Conservation (phyloP, 306 rosid genomes). For the Oemleria cerasiformis region DNA sequence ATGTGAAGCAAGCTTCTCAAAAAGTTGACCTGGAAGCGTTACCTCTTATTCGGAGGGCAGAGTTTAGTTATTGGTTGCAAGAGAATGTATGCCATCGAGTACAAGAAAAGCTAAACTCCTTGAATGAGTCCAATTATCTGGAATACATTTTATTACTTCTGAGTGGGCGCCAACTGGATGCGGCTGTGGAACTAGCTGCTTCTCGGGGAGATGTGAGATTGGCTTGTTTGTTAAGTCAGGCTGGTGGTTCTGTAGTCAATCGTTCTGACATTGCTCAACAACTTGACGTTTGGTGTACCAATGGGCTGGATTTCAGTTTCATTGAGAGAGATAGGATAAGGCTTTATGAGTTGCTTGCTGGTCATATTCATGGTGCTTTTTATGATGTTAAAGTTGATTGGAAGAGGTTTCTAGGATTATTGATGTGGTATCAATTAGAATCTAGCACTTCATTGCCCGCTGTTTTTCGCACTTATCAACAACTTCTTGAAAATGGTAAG, state of each 20-base stretch:
- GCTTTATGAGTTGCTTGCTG: constrained; percentile 82
- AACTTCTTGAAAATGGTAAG: constrained; percentile 63
- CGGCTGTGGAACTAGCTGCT: constrained; percentile 77
- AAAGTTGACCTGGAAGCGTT: constrained; percentile 80
- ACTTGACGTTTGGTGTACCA: constrained; percentile 79
- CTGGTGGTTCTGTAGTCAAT: constrained; percentile 82
- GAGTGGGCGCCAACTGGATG: constrained; percentile 83
- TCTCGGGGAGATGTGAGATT: constrained; percentile 88
- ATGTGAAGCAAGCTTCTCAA: constrained; percentile 53
- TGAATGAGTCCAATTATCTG: constrained; percentile 66
- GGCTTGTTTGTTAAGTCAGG: constrained; percentile 88
- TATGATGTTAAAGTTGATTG: constrained; percentile 67
- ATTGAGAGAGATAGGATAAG: constrained; percentile 79
- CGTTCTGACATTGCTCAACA: constrained; percentile 74
- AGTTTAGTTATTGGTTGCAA: constrained; percentile 93
- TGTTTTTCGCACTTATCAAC: constrained; percentile 66
- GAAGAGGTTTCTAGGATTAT: constrained; percentile 88
- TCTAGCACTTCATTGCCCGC: constrained; percentile 66
- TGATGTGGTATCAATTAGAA: constrained; percentile 85
- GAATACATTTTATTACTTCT: constrained; percentile 69
- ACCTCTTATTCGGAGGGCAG: constrained; percentile 88
- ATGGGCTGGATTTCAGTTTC: constrained; percentile 86
- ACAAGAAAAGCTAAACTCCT: constrained; percentile 71
- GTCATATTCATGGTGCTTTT: constrained; percentile 65
- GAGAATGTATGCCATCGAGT: constrained; percentile 82